phyloP scores from a whole-genome alignment of 2,329 filamentous ascomycete genomes.

The Akanthomyces uredinophilus region DNA sequence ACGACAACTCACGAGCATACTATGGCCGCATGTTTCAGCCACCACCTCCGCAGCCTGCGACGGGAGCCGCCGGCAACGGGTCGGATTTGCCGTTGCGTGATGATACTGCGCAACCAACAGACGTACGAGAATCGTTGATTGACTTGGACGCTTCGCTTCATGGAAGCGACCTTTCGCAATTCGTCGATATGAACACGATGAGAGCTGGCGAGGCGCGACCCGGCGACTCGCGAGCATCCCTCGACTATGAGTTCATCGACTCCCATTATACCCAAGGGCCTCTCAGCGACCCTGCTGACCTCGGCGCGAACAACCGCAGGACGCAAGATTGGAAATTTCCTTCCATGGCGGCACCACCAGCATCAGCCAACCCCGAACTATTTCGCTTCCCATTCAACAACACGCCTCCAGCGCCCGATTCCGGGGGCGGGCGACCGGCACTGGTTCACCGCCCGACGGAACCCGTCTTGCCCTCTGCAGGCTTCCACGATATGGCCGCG shows the following conservation, averaged over 20 bases:
- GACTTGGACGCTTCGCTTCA: slow-evolving; percentile 58
- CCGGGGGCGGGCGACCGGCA: slow-evolving; percentile 32
- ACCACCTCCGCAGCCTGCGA: slow-evolving; percentile 22
- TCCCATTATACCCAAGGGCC: slow-evolving; percentile 43
- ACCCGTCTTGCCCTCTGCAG: slow-evolving; percentile 38
- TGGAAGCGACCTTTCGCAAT: slow-evolving; percentile 51
- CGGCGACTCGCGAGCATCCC: slow-evolving; percentile 39
- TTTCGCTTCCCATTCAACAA: slow-evolving; percentile 46
- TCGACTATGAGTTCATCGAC: slow-evolving; percentile 46
- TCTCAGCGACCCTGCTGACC: slow-evolving; percentile 53
- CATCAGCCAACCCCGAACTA: slow-evolving; percentile 48
- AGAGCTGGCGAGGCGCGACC: slow-evolving; percentile 39
- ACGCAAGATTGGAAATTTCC: slow-evolving; percentile 57
- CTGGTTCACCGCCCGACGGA: slow-evolving; percentile 49
- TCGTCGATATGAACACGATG: slow-evolving; percentile 58
- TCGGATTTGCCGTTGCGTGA: slow-evolving; percentile 58
- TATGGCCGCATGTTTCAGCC: slow-evolving; percentile 45
- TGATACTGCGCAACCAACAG: slow-evolving; percentile 43
- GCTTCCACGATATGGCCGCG: slow-evolving; percentile 37
- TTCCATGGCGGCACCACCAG: slow-evolving; percentile 43
- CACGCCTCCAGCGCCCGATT: slow-evolving; percentile 11
- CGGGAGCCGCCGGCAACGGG: slow-evolving; percentile 18
- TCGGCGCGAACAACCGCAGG: slow-evolving; percentile 42
- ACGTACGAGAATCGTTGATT: slow-evolving; percentile 59
- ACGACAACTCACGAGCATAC: slow-evolving; percentile 57